These are phyloP conservation scores for Endothia cerciana DNA, from an alignment of 2,329 filamentous ascomycete species.

Conservation along the genomic window DNA sequence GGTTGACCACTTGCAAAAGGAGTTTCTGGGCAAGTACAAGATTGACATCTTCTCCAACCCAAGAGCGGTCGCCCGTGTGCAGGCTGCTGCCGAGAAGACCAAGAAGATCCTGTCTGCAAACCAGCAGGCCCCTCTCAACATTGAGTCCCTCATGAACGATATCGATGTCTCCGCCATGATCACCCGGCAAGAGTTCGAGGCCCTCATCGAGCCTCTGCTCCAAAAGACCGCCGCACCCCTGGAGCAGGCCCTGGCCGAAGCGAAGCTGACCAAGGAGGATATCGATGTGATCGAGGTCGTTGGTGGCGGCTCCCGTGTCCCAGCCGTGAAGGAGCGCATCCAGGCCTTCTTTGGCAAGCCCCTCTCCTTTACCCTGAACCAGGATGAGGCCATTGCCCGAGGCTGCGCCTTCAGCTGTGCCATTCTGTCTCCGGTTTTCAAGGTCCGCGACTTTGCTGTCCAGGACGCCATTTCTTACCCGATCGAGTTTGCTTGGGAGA, in stretches of 20 bases:
- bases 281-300: conserved; percentile 94
- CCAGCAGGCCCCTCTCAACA: conserved; percentile 88
- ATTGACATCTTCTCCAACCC: conserved; percentile 90
- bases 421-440: conserved; percentile 96
- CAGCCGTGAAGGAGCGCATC: conserved; percentile 87
- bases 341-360: conserved; percentile 89
- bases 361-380: conserved; percentile 96
- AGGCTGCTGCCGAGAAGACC: conserved; percentile 89
- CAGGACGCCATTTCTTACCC: conserved; percentile 98
- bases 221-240: conserved; percentile 73
- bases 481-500: conserved; percentile 98
- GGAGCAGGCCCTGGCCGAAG: conserved; percentile 91
- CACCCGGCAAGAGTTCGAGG: conserved; percentile 92
- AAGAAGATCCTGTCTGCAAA: conserved; percentile 99
- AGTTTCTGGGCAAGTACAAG: conserved; percentile 98
- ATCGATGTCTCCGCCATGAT: conserved; percentile 87
- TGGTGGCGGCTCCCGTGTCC: conserved; percentile 92
- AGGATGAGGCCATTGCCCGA: conserved; percentile 94
- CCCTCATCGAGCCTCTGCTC: conserved; percentile 83
- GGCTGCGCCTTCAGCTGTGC: conserved; percentile 97
- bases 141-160: conserved; percentile 99
- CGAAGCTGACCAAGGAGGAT: conserved; percentile 87
- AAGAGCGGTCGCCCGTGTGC: conserved; percentile 86
- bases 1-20: conserved; percentile 90
- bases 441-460: conserved; percentile 95